Evolutionary conservation across 2,329 filamentous ascomycete genomes (phyloP).

Genomic region (Cercospora citrullina): DNA sequence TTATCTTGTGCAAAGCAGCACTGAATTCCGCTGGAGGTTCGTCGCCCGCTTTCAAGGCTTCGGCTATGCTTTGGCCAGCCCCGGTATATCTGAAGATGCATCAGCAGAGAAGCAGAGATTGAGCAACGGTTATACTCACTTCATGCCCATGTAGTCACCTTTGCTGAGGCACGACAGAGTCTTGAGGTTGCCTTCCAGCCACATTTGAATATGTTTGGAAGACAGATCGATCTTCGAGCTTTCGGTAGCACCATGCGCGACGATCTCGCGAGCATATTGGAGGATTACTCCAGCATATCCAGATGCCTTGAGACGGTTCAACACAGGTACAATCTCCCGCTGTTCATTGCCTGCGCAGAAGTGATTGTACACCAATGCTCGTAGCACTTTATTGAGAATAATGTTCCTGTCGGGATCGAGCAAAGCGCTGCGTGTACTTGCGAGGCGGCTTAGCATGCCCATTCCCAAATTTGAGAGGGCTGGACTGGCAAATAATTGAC

Average conservation of each 20-base stretch:
- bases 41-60: constrained; percentile 1
- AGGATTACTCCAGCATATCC: constrained; percentile 57
- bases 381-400: constrained; percentile 47
- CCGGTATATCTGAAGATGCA: constrained; percentile 3
- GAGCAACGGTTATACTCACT: constrained; percentile 37
- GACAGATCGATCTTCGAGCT: constrained; percentile 48
- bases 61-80: constrained; percentile 20
- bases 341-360: constrained; percentile 58
- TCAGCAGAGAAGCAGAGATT: background rate
- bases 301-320: constrained; percentile 49
- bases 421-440: constrained; percentile 46
- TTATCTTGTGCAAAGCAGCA: constrained; percentile 47
- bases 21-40: constrained; percentile 4
- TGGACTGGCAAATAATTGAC: constrained; percentile 37
- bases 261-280: constrained; percentile 55
- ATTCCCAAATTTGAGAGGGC: constrained; percentile 37
- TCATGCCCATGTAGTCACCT: constrained; percentile 56
- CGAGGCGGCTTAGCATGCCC: constrained; percentile 40
- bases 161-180: constrained; percentile 55
- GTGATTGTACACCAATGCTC: constrained; percentile 56
- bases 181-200: constrained; percentile 55
- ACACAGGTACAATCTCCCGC: constrained; percentile 49
- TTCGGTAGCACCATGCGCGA: constrained; percentile 8
- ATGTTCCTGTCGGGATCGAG: constrained; percentile 53
- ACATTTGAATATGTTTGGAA: constrained; percentile 39